Evolutionary conservation across 2,329 filamentous ascomycete genomes (phyloP), one percentile per base, ranked within the genome.

Genomic region (Zymoseptoria crescenta): DNA sequence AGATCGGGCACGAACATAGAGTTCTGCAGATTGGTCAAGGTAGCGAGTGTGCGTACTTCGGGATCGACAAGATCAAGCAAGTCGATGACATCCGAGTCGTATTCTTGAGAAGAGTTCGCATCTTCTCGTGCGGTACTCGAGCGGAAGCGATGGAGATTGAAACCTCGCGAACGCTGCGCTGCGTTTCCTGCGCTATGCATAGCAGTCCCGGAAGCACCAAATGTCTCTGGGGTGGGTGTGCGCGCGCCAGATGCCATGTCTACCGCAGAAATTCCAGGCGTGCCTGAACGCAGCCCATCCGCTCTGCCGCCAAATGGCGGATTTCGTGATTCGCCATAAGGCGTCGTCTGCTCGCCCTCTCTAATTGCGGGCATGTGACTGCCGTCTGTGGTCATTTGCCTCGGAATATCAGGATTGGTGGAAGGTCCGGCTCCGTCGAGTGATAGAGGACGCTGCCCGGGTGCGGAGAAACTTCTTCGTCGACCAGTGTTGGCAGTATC

Each of bases 1-100:
- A 95, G 78, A 64, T 91, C 87, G 0, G 91, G 91, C 1, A 95
- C 78, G 73, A 95, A 95, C 8, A 96, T 83, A 0, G 90, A 94
- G 71, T 96, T 96, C 69, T 95, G 90, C 20, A 96, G 86, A 68
- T 96, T 96, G 50, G 89, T 95, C 8, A 95, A 81, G 13, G 89
- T 93, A 0, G 89, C 90, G 3, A 96, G 77, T 0, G 90, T 90
- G 41, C 89, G 85, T 3, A 96, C 86, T 75, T 95, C 89, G 49
- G 90, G 89, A 67, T 95, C 90, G 63, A 89, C 78, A 30, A 87
- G 82, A 73, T 89, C 86, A 54, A 89, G 74, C 16, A 88, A 74
- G 71, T 88, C 85, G 6, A 88, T 85, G 64, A 89, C 77, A 63
- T 82, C 80, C 9, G 80, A 74, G 27, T 83, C 81, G 67, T 88